Percentiles rank a stretch among this genome's conserved stretches.
Evolutionary conservation across 1,284 basidiomycete species (phyloP).

Genomic region (Mrakiaceae sp.): DNA sequence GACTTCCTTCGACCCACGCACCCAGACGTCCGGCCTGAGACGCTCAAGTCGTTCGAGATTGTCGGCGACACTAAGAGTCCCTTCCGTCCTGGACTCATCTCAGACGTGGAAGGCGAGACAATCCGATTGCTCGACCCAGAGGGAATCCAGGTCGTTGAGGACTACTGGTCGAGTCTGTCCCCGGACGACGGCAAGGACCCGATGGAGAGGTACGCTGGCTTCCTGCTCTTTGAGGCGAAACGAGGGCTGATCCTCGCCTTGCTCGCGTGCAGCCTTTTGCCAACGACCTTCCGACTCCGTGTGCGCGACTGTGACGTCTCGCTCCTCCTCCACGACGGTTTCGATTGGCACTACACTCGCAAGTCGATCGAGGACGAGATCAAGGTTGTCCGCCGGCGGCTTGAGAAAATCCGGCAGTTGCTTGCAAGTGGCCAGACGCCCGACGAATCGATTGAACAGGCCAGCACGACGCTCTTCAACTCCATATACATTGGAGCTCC

Average conservation of each 20-base stretch:
- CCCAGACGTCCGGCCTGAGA: slow-evolving; percentile 36
- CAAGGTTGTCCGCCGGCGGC: slow-evolving; percentile 69
- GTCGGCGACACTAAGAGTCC: background rate
- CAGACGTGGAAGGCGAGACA: slow-evolving; percentile 67
- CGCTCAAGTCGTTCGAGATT: slow-evolving; percentile 29
- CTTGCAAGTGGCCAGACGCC: slow-evolving; percentile 85
- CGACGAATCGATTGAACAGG: slow-evolving; percentile 67
- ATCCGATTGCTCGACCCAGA: slow-evolving; percentile 58
- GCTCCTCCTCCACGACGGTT: slow-evolving; percentile 75
- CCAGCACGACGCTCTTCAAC: slow-evolving; percentile 73
- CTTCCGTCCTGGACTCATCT: slow-evolving; percentile 41
- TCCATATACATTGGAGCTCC: slow-evolving; percentile 82
- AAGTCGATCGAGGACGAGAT: slow-evolving; percentile 77
- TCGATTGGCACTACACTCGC: slow-evolving; percentile 82
- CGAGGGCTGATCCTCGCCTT: slow-evolving; percentile 14
- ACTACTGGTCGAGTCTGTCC: slow-evolving; percentile 58
- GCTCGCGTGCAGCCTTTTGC: too few species aligned
- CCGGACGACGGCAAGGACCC: slow-evolving; percentile 37
- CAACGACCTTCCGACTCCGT: slow-evolving; percentile 37
- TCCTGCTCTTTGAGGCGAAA: background rate
- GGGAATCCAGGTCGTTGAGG: slow-evolving; percentile 49
- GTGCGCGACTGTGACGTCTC: slow-evolving; percentile 52
- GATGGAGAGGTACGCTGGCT: background rate
- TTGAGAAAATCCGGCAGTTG: slow-evolving; percentile 85
- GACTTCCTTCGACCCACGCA: slow-evolving; percentile 57